Percentiles rank a stretch among this genome's conserved stretches.
Conservation (phyloP, 106 monocot species). For the Dendrobium chrysotoxum region DNA sequence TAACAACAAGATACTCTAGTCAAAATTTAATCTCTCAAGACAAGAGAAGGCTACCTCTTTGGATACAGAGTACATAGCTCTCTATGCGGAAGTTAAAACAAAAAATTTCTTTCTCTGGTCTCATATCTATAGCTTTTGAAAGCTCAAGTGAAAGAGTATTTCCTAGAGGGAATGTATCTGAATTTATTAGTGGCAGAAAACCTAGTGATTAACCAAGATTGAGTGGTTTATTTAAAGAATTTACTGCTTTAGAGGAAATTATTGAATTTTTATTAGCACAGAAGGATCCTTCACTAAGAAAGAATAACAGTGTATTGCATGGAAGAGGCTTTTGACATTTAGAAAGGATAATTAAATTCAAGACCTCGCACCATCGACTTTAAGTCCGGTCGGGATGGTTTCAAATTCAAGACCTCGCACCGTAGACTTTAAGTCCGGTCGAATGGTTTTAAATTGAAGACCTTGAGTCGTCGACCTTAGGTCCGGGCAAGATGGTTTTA, state of each 20-base stretch:
- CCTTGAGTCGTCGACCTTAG: no score
- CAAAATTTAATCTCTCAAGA: constrained; percentile 9
- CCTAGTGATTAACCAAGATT: constrained; percentile 29
- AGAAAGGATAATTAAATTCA: no score
- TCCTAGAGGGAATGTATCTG: neutral
- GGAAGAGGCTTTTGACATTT: no score
- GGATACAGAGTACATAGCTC: constrained; percentile 3
- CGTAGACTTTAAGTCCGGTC: no score
- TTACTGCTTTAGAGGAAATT: constrained; percentile 57
- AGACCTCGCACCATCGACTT: no score
- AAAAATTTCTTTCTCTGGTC: constrained; percentile 39
- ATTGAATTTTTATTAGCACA: constrained; percentile 57
- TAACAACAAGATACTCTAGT: constrained; percentile 1
- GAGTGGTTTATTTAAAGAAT: constrained; percentile 84
- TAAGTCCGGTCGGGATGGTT: no score
- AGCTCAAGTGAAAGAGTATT: neutral
- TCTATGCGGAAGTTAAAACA: constrained; percentile 41
- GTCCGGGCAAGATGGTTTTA: no score
- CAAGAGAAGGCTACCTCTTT: constrained; percentile 7
- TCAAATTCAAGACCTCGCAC: no score
- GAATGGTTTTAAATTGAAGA: no score
- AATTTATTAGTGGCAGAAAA: constrained; percentile 11
- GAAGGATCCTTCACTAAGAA: constrained; percentile 40
- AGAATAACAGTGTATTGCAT: no score
- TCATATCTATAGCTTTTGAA: neutral